Base-by-base conservation (phyloP, 345 rosid species). In the Moricandia arvensis region DNA sequence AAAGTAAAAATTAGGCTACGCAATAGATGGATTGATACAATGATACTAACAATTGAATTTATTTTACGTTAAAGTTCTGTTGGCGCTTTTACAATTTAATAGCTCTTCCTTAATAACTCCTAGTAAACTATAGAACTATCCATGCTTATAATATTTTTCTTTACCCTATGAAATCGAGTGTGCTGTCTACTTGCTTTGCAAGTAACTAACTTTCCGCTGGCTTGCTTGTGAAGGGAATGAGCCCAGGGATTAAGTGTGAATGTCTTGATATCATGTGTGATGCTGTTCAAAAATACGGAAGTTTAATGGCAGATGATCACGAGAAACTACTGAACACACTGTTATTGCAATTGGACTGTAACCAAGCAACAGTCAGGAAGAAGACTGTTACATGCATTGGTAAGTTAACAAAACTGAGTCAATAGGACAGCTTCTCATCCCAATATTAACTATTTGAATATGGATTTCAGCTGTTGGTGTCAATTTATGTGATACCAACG, bases 201-300 rank as follows among this genome's bases (percentile, higher is more conserved):
- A 65, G 61, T 38, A 38, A 73, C 74, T 73, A 68, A 69, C 41
- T 47, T 69, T 77, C 30, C 70, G 29, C 76, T 57, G 68, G 33
- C 68, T 75, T 79, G 37, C 43, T 71, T 66, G 70, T 77, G 68
- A 85, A 95, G 99, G 96, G 93, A 71, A 87, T 83, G 90, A 86
- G 85, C 83, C 80, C 89, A 33, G 98, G 91, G 88, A 88, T 96
- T 41, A 93, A 91, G 83, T 93, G 98, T 80, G 99, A 96, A 84
- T 88, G 90, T 78, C 98, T 96, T 76, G 99, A 96, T 83, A 93
- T 90, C 75, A 84, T 96, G 80, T 96, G 97, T 21, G 97, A 96
- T 68, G 88, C 88, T 77, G 97, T 96, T 65, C 98, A 93, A 79
- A 96, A 93, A 75, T 96, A 90, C 82, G 97, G 98, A 81, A 91